Base-by-base conservation (phyloP, 352 stramenopile species). In the Pythium oligandrum region DNA sequence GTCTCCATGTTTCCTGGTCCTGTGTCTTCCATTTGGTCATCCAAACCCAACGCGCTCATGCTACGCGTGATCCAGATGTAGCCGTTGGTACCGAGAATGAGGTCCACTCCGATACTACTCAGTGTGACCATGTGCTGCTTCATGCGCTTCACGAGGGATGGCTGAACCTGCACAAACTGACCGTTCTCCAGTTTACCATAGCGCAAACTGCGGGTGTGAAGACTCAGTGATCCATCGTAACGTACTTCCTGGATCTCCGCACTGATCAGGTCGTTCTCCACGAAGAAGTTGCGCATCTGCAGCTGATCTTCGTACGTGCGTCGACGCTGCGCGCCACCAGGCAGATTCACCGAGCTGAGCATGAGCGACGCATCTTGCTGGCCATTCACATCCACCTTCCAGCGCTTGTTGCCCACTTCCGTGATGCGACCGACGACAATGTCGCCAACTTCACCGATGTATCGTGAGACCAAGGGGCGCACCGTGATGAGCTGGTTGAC, bases 181-280 rank as follows among this genome's bases (percentile, higher is more conserved):
- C 96, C 96, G 68, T 98, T 98, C 67, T 97, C 86, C 17, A 92
- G 83, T 67, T 98, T 98, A 6, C 95, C 95, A 66, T 98, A 99
- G 44, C 91, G 81, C 57, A 98, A 70, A 63, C 74, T 96, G 62
- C 95, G 87, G 40, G 95, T 98, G 73, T 98, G 95, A 44, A 99
- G 81, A 49, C 80, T 86, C 8, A 98, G 67, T 30, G 84, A 93
- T n/a, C 94, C 94, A 68, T 98, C 94, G 55, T 93, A 89, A 7
- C 79, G 79, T 48, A 93, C 79, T 52, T 93, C 83, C 59, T 93
- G 79, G 63, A 90, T 85, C 65, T 93, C 79, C 38, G 93, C 95
- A 53, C 88, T 97, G 50, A 99, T 95, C 36, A 99, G 75, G 68
- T 99, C 96, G 57, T 96, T 95, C 73, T 98, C 95, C 45, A 88